Evolutionary conservation across 805 yeast genomes (phyloP).

Genomic region (Danielia oregonensis): DNA sequence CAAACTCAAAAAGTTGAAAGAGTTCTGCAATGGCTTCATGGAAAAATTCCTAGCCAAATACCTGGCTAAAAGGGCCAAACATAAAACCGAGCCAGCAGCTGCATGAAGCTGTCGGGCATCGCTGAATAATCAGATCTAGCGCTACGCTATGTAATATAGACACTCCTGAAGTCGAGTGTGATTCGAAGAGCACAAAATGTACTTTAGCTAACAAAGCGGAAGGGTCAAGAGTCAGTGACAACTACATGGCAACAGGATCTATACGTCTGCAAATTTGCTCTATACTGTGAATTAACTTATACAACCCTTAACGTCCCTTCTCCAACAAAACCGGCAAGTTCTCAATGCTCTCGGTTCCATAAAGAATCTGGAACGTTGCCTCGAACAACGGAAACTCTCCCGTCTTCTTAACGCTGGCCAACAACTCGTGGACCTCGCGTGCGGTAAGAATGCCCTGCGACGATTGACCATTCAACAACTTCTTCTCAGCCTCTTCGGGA

Average conservation of each 20-base stretch:
- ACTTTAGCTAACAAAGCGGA: too few relatives aligned
- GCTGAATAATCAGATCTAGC: too few relatives aligned
- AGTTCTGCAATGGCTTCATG: conserved; percentile 62
- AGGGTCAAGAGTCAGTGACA: too few relatives aligned
- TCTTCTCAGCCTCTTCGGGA: conserved; percentile 81
- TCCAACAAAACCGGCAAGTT: conserved; percentile 72
- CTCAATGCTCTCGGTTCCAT: conserved; percentile 68
- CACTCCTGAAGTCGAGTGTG: too few relatives aligned
- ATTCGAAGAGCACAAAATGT: too few relatives aligned
- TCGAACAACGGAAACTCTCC: conserved; percentile 79
- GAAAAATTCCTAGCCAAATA: conserved; percentile 54
- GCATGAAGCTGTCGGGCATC: too few relatives aligned
- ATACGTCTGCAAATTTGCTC: background rate
- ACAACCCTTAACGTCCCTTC: conserved; percentile 1
- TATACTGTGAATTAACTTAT: background rate
- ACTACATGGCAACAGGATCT: too few relatives aligned
- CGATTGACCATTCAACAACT: conserved; percentile 87
- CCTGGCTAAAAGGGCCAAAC: conserved; percentile 32
- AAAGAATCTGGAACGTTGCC: conserved; percentile 80
- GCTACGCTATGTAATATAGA: too few relatives aligned
- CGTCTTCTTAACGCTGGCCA: conserved; percentile 47
- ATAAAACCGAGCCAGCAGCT: too few relatives aligned
- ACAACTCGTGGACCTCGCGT: conserved; percentile 85
- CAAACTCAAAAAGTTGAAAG: conserved; percentile 66
- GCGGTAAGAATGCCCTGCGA: conserved; percentile 94